Conservation (phyloP, 371 early-diverging fungal genomes). For the Circinella minor region DNA sequence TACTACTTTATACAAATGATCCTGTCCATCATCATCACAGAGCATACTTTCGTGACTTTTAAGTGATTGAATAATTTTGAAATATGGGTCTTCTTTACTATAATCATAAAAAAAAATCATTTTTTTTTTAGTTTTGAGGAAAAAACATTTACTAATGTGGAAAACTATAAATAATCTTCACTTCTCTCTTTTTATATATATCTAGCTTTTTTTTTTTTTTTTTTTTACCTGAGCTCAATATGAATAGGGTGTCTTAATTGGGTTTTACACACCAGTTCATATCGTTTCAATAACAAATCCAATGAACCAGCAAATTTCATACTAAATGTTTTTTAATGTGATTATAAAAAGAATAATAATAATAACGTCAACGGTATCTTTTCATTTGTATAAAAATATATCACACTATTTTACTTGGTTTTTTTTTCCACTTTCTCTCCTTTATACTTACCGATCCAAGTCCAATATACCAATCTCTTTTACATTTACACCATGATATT, state of each 20-base stretch:
- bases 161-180: no score
- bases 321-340: background rate
- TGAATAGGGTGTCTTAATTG: background rate
- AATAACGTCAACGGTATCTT: background rate
- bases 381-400: background rate
- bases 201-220: background rate
- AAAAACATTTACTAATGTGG: no score
- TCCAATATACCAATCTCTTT: background rate
- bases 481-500: background rate
- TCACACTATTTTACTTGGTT: background rate
- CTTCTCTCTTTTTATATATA: no score
- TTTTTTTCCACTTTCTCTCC: background rate
- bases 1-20: constrained; percentile 20
- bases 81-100: constrained; percentile 27
- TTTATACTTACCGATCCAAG: background rate
- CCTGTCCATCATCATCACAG: background rate
- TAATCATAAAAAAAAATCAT: background rate
- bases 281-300: background rate
- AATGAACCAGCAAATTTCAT: background rate
- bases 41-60: constrained; percentile 24
- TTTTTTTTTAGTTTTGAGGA: background rate
- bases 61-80: constrained; percentile 16
- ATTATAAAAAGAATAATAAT: background rate
- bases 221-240: background rate
- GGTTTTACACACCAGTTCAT: background rate